These are phyloP conservation scores for Capsicum chinense DNA, from an alignment of 257 asterid genomes.

Conservation along the genomic window DNA sequence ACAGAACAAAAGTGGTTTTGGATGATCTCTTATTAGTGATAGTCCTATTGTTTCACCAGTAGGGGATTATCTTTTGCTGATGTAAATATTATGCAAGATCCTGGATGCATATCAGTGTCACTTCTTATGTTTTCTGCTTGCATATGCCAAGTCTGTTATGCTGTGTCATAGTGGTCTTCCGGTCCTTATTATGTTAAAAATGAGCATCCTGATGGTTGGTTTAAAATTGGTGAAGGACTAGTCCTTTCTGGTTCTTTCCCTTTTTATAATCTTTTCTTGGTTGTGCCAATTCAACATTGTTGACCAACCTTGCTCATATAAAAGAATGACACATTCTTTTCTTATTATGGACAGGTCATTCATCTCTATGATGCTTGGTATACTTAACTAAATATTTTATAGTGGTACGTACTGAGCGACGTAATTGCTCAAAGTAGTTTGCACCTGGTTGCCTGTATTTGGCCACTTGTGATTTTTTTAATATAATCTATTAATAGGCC, in stretches of 20 bases:
- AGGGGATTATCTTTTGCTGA: neutral
- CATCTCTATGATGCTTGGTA: neutral
- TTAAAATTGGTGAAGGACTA: neutral
- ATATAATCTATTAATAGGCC: neutral
- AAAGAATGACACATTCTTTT: neutral
- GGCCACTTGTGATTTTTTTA: neutral
- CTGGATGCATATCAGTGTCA: neutral
- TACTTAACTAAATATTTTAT: neutral
- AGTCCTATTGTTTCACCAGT: neutral
- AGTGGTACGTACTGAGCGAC: neutral
- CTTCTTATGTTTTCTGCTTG: neutral
- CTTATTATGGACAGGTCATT: neutral
- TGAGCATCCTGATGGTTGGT: neutral
- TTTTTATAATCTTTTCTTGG: neutral
- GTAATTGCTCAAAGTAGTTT: neutral
- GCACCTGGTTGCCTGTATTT: slow-evolving; percentile 12
- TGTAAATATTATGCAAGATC: neutral
- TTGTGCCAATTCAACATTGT: neutral
- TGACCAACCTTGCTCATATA: slow-evolving; percentile 1
- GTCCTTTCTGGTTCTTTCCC: neutral
- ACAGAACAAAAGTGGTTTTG: neutral
- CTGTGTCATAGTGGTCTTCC: neutral
- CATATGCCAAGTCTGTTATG: neutral
- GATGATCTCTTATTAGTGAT: neutral
- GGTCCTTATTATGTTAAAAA: neutral